Conservation (phyloP, 2,329 filamentous ascomycete genomes). For the Xenosphaeropsis pyriputrescens region DNA sequence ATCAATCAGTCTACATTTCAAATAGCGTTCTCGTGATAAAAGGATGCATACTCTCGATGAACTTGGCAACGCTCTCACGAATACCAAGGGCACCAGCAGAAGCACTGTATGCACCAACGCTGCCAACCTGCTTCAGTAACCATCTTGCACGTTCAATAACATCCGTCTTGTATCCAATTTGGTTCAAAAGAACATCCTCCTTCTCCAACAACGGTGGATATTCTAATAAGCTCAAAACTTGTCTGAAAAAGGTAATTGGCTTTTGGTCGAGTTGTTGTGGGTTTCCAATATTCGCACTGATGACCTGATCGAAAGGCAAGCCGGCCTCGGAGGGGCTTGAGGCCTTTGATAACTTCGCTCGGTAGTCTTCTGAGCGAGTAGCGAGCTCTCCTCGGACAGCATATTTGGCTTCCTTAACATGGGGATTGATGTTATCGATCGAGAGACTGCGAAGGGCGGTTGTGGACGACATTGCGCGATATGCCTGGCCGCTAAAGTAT, state of each 20-base stretch:
- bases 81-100: conserved; percentile 80
- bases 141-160: conserved; percentile 71
- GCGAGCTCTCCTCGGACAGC: conserved; percentile 93
- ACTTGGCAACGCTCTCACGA: conserved; percentile 78
- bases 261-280: conserved; percentile 98
- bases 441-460: conserved; percentile 39
- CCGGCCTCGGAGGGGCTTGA: conserved; percentile 21
- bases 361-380: conserved; percentile 83
- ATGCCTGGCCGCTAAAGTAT: too few relatives aligned
- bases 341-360: conserved; percentile 52
- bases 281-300: conserved; percentile 98
- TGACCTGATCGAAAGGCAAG: conserved; percentile 79
- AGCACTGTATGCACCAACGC: conserved; percentile 91
- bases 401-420: conserved; percentile 80
- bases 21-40: background rate
- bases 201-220: conserved; percentile 76
- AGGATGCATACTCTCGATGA: conserved; percentile 63
- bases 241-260: conserved; percentile 97
- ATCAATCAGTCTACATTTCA: background rate
- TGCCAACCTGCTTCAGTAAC: conserved; percentile 71
- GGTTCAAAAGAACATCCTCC: conserved; percentile 59
- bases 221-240: conserved; percentile 86
- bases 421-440: conserved; percentile 81
- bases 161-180: conserved; percentile 78
- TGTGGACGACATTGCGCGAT: conserved; percentile 19